These are phyloP conservation scores for Metschnikowia reukaufii DNA, from an alignment of 805 yeast genomes.

Conservation along the genomic window DNA sequence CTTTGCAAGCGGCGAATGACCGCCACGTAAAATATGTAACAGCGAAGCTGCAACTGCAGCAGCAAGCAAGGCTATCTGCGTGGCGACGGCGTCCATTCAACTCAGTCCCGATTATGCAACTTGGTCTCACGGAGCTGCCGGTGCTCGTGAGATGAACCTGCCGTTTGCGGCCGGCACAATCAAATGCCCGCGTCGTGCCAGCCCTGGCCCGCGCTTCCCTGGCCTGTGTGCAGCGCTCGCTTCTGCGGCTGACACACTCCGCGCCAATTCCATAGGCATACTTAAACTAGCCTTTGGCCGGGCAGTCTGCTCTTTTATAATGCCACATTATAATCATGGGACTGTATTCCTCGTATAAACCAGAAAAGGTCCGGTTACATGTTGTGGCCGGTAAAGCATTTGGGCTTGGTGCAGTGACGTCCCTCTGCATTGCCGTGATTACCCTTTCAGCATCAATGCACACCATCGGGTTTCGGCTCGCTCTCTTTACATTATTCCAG, in stretches of 20 bases:
- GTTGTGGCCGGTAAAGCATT: slow-evolving; percentile 34
- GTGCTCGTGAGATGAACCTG: slow-evolving; percentile 8
- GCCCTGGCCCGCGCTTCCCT: background rate
- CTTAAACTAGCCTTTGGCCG: background rate
- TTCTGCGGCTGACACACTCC: slow-evolving; percentile 1
- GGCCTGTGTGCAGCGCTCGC: background rate
- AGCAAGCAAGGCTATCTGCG: slow-evolving; percentile 8
- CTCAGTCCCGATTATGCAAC: background rate
- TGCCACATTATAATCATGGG: background rate
- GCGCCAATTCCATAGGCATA: slow-evolving; percentile 1
- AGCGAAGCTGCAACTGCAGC: background rate
- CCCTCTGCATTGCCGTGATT: slow-evolving; percentile 10
- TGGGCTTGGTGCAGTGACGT: slow-evolving; percentile 29
- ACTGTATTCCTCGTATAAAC: slow-evolving; percentile 1
- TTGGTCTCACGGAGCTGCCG: background rate
- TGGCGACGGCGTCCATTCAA: slow-evolving; percentile 7
- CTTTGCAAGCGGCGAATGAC: slow-evolving; percentile 9
- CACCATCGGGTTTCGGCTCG: slow-evolving; percentile 6
- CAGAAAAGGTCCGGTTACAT: slow-evolving; percentile 23
- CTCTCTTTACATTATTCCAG: slow-evolving; percentile 15
- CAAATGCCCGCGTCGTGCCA: background rate
- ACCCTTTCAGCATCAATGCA: slow-evolving; percentile 3
- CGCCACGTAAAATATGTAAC: background rate
- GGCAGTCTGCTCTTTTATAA: background rate
- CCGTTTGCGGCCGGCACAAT: slow-evolving; percentile 9